These are phyloP conservation scores for Colletotrichum destructivum DNA, from an alignment of 2,329 filamentous ascomycete genomes.

Conservation along the genomic window DNA sequence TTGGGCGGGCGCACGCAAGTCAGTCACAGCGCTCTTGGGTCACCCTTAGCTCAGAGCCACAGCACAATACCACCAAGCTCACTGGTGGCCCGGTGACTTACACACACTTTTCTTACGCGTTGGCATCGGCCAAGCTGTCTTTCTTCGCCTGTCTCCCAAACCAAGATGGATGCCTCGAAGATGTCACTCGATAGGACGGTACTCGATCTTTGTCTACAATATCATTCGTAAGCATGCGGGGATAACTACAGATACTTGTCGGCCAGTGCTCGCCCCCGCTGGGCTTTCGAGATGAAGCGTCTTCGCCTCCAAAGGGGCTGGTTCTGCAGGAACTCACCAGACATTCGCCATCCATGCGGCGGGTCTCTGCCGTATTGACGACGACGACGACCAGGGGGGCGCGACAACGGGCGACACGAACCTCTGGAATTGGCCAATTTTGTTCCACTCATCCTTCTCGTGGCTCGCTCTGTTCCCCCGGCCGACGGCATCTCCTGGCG, in stretches of 20 bases:
- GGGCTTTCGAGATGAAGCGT: conserved; percentile 9
- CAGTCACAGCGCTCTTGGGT: conserved; percentile 35
- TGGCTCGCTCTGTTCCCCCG: conserved; percentile 36
- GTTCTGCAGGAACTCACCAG: conserved; percentile 25
- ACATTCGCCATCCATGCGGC: conserved; percentile 30
- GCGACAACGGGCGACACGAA: conserved; percentile 17
- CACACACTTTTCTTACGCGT: conserved; percentile 32
- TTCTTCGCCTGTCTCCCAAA: conserved; percentile 1
- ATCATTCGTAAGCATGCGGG: background rate
- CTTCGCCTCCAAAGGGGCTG: conserved; percentile 34
- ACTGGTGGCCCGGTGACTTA: conserved; percentile 31
- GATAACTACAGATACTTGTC: background rate
- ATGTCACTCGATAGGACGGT: conserved; percentile 4
- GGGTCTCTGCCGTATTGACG: conserved; percentile 31
- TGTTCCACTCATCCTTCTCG: conserved; percentile 36
- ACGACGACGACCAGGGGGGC: conserved; percentile 33
- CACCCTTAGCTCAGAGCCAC: conserved; percentile 32
- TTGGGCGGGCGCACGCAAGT: conserved; percentile 17
- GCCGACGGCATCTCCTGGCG: conserved; percentile 37
- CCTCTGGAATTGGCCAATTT: conserved; percentile 41
- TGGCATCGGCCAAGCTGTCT: conserved; percentile 27
- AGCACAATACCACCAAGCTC: conserved; percentile 33
- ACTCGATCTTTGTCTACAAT: conserved; percentile 11
- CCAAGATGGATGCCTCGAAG: conserved; percentile 1
- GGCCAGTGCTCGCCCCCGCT: background rate